phyloP scores from a whole-genome alignment of 2,329 filamentous ascomycete species.

The Endocalyx cinctus region DNA sequence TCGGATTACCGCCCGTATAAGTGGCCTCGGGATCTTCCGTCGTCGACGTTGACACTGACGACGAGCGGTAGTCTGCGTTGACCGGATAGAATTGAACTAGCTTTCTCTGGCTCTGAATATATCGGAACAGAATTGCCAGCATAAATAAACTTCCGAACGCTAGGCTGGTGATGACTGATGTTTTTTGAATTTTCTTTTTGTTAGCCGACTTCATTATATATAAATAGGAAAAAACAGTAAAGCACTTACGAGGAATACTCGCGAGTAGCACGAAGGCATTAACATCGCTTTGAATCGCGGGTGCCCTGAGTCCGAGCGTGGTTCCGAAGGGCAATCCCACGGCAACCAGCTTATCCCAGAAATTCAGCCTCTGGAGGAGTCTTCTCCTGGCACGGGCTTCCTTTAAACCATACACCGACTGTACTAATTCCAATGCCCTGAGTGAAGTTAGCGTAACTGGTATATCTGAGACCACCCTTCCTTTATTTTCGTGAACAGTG shows the following conservation, averaged over 20 bases:
- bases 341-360: slow-evolving; percentile 13
- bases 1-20: too few species aligned
- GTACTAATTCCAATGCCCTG: slow-evolving; percentile 11
- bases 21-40: too few species aligned
- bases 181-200: too few species aligned
- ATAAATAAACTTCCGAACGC: slow-evolving; percentile 18
- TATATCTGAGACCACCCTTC: too few species aligned
- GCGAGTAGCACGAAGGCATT: slow-evolving; percentile 19
- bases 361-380: slow-evolving; percentile 14
- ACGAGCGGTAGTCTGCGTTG: too few species aligned
- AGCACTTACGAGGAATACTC: slow-evolving; percentile 19
- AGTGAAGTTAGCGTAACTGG: too few species aligned
- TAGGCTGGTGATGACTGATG: slow-evolving; percentile 17
- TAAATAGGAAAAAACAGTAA: too few species aligned
- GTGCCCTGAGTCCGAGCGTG: slow-evolving; percentile 15
- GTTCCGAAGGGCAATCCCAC: slow-evolving; percentile 19
- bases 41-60: too few species aligned
- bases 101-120: slow-evolving; percentile 17
- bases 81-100: too few species aligned
- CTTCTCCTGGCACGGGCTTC: slow-evolving; percentile 9
- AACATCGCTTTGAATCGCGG: slow-evolving; percentile 13
- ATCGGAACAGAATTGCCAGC: slow-evolving; percentile 17
- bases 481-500: too few species aligned
- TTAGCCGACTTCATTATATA: too few species aligned
- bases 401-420: slow-evolving; percentile 8